Evolutionary conservation across 1,284 basidiomycete genomes (phyloP).

Genomic region (Boletellus deceptivus): DNA sequence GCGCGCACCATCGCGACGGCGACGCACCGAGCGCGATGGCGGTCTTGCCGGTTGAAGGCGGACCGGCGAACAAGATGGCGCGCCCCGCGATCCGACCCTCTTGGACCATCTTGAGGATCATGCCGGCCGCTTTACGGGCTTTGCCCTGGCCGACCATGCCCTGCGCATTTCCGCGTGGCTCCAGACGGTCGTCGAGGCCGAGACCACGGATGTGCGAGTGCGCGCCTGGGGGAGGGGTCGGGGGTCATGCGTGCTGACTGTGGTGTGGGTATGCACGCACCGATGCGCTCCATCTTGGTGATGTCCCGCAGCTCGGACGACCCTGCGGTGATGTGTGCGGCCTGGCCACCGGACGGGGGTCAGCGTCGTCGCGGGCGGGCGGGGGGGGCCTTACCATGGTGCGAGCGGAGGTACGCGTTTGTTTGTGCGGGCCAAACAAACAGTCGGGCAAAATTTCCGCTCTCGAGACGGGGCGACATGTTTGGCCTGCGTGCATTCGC

Average conservation of each 20-base stretch:
- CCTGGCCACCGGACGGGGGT: conserved; percentile 36
- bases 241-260: background rate
- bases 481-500: conserved; percentile 18
- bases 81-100: conserved; percentile 93
- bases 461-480: conserved; percentile 9
- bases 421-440: conserved; percentile 35
- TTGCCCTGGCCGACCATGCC: conserved; percentile 97
- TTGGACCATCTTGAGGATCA: conserved; percentile 98
- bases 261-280: conserved; percentile 38
- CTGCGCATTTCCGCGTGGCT: conserved; percentile 85
- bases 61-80: conserved; percentile 94
- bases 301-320: conserved; percentile 82
- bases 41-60: conserved; percentile 95
- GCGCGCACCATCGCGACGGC: background rate
- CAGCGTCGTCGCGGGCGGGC: conserved; percentile 1
- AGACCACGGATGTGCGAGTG: conserved; percentile 97
- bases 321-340: conserved; percentile 69
- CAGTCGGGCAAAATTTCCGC: conserved; percentile 1
- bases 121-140: conserved; percentile 94
- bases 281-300: conserved; percentile 96
- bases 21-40: conserved; percentile 87
- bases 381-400: conserved; percentile 19
- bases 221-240: conserved; percentile 55
- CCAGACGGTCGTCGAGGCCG: conserved; percentile 88
- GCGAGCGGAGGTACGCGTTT: conserved; percentile 29